Evolutionary conservation across 2,329 filamentous ascomycete genomes (phyloP).

Genomic region (Colletotrichum sp.): DNA sequence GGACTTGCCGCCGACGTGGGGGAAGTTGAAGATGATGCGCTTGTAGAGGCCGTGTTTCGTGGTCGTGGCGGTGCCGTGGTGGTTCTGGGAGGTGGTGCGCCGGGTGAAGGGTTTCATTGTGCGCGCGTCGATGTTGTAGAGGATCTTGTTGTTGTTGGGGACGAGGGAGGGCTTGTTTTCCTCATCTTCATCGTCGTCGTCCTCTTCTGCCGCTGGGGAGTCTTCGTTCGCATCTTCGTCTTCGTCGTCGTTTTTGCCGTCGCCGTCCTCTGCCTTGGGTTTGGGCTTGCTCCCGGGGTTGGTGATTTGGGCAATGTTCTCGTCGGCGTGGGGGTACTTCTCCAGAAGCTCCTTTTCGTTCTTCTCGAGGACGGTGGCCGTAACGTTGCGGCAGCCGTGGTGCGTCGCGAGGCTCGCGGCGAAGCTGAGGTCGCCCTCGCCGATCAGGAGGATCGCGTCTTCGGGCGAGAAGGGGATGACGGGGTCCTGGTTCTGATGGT

Average conservation of each 20-base stretch:
- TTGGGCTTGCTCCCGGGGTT: background rate
- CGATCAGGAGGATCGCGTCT: slow-evolving; percentile 76
- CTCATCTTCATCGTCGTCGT: background rate
- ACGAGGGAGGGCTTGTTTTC: slow-evolving; percentile 16
- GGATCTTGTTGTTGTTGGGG: slow-evolving; percentile 45
- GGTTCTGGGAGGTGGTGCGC: slow-evolving; percentile 7
- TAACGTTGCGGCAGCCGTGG: slow-evolving; percentile 70
- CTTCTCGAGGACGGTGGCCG: slow-evolving; percentile 73
- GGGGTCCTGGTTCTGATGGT: slow-evolving; percentile 43
- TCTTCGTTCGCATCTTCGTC: background rate
- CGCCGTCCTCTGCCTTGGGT: background rate
- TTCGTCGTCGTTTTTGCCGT: background rate
- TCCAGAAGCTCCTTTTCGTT: slow-evolving; percentile 58
- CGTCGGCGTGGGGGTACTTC: slow-evolving; percentile 77
- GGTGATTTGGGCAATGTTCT: slow-evolving; percentile 60
- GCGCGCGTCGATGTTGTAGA: slow-evolving; percentile 72
- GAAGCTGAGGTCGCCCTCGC: slow-evolving; percentile 84
- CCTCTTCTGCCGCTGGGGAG: slow-evolving; percentile 19
- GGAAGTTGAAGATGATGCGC: slow-evolving; percentile 93
- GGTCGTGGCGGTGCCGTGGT: slow-evolving; percentile 30
- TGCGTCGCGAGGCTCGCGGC: slow-evolving; percentile 68
- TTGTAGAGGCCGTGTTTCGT: slow-evolving; percentile 60
- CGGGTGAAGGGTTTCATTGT: slow-evolving; percentile 59
- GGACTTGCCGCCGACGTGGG: slow-evolving; percentile 89
- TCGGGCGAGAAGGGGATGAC: slow-evolving; percentile 71